These are phyloP conservation scores for Apostasia shenzhenica DNA, from an alignment of 106 monocot genomes.

Conservation along the genomic window DNA sequence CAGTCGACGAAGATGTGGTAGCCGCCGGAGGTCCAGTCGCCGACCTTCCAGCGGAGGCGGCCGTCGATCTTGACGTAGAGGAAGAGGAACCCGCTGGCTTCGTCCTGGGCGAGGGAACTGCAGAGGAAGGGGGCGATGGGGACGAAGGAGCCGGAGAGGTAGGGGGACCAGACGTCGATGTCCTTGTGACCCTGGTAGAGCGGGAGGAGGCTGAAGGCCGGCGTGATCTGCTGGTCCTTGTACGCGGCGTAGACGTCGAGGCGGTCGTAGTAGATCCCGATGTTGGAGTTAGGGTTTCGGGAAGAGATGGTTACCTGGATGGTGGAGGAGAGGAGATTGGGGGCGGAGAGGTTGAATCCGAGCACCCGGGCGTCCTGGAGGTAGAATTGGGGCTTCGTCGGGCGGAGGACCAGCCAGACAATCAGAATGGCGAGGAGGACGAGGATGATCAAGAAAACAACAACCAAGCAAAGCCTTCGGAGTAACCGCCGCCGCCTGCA, in stretches of 20 bases:
- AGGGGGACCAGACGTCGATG: constrained; percentile 41
- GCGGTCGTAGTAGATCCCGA: constrained; percentile 28
- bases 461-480: no score
- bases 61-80: constrained; percentile 45
- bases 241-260: constrained; percentile 43
- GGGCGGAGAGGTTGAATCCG: constrained; percentile 11
- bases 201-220: constrained; percentile 12
- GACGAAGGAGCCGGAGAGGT: constrained; percentile 26
- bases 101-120: constrained; percentile 24
- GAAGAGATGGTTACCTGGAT: constrained; percentile 32
- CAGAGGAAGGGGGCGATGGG: constrained; percentile 30
- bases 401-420: constrained; percentile 26
- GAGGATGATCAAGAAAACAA: constrained; percentile 18
- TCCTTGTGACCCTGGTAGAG: constrained; percentile 42
- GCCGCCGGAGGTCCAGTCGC: constrained; percentile 40
- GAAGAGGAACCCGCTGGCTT: constrained; percentile 26
- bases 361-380: constrained; percentile 17
- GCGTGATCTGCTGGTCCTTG: constrained; percentile 53
- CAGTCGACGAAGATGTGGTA: constrained; percentile 44
- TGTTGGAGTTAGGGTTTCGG: constrained; percentile 31
- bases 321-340: constrained; percentile 33
- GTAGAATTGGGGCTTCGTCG: constrained; percentile 23
- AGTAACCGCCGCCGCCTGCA: no score
- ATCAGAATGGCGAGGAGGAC: constrained; percentile 40
- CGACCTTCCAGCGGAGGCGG: constrained; percentile 48